Base-by-base conservation (phyloP, 257 asterid genomes). In the Forsythia viridissima region DNA sequence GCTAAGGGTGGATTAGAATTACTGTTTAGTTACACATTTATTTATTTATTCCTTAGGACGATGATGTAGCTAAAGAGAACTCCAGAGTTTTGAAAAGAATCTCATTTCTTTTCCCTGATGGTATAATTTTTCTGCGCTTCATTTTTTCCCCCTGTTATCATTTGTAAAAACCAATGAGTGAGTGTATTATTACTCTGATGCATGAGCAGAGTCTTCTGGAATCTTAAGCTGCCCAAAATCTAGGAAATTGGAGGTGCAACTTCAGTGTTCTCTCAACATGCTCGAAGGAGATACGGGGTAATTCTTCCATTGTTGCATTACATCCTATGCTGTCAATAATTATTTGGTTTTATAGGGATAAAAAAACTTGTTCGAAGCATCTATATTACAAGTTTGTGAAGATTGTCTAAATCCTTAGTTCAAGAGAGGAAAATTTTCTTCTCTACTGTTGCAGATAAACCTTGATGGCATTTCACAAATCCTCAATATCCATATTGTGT, bases 241-340 rank as follows among this genome's bases (percentile, higher is more conserved):
- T 70, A 78, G 80, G 86, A 88, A 82, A 71, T 86, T 95, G 74
- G 92, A 88, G 79, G 85, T 89, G 78, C 85, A 66, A 36, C 89
- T 95, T 80, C 92, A 86, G 74, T 93, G 92, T 86, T 95, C 99
- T 24, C 86, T 92, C 82, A 93, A 93, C 93, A 84, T 95, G 94
- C 94, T 95, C 40, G 98, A 95, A 89, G 99, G 98, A 76, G 97
- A 93, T 85, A 95, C 98, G 7, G 98, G 99, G 99, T 93, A 90
- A 81, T 78, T 6, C 40, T 77, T 41, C 38, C 38, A 30, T 34
- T 57, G 61, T 30, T 55, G 67, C 4, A 30, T 38, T 70, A 41
- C 20, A 57, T 57, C 67, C 1, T 11, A 73, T 8, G 30, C 11
- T 69, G 10, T 41, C 9, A 63, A 63, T 30, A 63, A 63, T 63